Evolutionary conservation across 768 basidiomycete species (phyloP), one percentile per base, ranked within the genome.

Genomic region (Lactarius evosmus): DNA sequence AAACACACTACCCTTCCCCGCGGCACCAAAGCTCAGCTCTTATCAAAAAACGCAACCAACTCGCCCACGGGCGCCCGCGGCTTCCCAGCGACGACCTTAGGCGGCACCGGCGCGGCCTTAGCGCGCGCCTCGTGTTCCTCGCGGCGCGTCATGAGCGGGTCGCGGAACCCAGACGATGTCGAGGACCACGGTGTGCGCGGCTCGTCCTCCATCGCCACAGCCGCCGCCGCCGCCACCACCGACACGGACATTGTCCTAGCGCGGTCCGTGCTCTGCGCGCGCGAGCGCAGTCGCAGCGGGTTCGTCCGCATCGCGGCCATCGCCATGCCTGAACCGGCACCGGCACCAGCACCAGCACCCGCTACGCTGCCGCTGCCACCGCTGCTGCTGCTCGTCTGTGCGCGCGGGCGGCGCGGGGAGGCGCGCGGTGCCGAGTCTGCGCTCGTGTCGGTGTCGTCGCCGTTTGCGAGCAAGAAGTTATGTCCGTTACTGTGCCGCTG

Each of bases 1-100:
- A 17, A 38, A 40, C 38, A 44, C 8, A 7, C 41, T 8, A 3
- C 8, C 19, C 19, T 41, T n/a, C 40, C 17, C 40, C 41, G 9
- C 38, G 6, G 17, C 22, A n/a, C n/a, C n/a, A n/a, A n/a, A 25
- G 40, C 46, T 65, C 57, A 56, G 41, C 56, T 56, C 66, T 57
- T 60, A 33, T 93, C 89, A 69, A 94, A 94, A 74, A 89, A 93
- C n/a, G 90, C 90, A 16, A 92, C 89, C 49, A 94, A 74, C 70
- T 93, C 83, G 11, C 85, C 88, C 46, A 93, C 81, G 0, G 88
- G 84, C 16, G 89, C 82, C 76, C 91, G 92, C 58, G 79, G 84
- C 49, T 76, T 79, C 63, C 77, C 69, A 63, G 73, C 67, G 51
- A 71, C 72, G 68, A 75, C 75, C 69, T 75, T 78, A 11, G 61